Evolutionary conservation across 1,139 yeast species (phyloP).

Genomic region (Hansenula anomala): DNA sequence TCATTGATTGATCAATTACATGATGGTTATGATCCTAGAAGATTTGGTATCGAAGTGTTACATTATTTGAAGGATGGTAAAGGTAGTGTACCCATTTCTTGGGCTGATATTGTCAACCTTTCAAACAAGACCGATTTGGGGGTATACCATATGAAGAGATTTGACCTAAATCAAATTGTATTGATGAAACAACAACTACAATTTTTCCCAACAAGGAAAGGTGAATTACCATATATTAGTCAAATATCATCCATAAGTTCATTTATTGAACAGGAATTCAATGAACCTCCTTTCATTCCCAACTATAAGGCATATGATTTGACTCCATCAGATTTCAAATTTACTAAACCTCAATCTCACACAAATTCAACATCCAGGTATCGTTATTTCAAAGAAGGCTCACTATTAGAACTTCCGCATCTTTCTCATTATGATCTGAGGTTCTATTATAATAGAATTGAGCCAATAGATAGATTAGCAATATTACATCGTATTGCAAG

Average conservation of each 20-base stretch:
- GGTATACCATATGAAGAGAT: constrained; percentile 5
- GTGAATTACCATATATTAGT: neutral
- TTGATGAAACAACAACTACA: constrained; percentile 12
- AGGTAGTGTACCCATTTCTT: constrained; percentile 5
- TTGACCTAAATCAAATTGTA: constrained; percentile 7
- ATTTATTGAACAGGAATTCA: no score
- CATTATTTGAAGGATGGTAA: constrained; percentile 1
- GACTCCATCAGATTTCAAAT: constrained; percentile 4
- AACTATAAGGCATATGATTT: constrained; percentile 2
- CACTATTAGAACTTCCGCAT: constrained; percentile 18
- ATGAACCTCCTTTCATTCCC: neutral
- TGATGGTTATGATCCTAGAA: constrained; percentile 8
- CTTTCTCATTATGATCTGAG: constrained; percentile 40
- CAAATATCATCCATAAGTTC: constrained; percentile 1
- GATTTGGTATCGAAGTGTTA: constrained; percentile 8
- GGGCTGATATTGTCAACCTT: constrained; percentile 6
- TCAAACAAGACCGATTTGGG: constrained; percentile 15
- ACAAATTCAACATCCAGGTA: constrained; percentile 4
- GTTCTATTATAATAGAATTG: constrained; percentile 33
- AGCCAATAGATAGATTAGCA: constrained; percentile 36
- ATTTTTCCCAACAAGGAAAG: neutral
- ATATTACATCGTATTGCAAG: constrained; percentile 42
- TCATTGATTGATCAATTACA: neutral
- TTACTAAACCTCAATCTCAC: neutral
- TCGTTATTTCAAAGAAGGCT: constrained; percentile 31